Percentiles rank a stretch among this genome's conserved stretches.
Evolutionary conservation across 2,329 filamentous ascomycete species (phyloP).

Genomic region (Sporothrix brasiliensis): DNA sequence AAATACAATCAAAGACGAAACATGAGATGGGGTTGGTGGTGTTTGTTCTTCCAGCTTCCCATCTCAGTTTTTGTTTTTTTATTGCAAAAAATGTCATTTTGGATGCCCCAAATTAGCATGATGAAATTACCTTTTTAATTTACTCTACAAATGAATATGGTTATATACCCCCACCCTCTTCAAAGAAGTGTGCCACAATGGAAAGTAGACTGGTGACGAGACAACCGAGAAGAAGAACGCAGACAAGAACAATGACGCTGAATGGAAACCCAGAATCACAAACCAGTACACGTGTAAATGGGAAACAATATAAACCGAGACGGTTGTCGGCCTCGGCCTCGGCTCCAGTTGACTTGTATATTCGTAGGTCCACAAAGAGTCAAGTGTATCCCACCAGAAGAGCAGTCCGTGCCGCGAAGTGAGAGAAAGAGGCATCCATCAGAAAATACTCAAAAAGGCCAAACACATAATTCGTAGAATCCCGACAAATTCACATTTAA

Average conservation of each 20-base stretch:
- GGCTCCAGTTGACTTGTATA: no score
- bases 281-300: neutral
- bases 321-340: no score
- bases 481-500: neutral
- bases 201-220: neutral
- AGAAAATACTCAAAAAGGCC: no score
- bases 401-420: neutral
- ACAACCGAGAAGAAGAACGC: no score
- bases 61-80: no score
- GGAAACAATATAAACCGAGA: neutral
- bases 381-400: no score
- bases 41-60: no score
- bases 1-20: neutral
- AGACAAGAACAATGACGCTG: no score
- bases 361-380: no score
- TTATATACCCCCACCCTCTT: slow-evolving; percentile 2
- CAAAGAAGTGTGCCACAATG: neutral
- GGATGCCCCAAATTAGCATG: slow-evolving; percentile 3
- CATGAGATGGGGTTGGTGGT: neutral
- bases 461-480: neutral
- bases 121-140: slow-evolving; percentile 5
- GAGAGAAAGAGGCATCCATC: neutral
- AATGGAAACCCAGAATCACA: no score
- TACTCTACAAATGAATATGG: slow-evolving; percentile 19
- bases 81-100: no score